Conservation (phyloP, 2,329 filamentous ascomycete species). For the Penicillium sp. region DNA sequence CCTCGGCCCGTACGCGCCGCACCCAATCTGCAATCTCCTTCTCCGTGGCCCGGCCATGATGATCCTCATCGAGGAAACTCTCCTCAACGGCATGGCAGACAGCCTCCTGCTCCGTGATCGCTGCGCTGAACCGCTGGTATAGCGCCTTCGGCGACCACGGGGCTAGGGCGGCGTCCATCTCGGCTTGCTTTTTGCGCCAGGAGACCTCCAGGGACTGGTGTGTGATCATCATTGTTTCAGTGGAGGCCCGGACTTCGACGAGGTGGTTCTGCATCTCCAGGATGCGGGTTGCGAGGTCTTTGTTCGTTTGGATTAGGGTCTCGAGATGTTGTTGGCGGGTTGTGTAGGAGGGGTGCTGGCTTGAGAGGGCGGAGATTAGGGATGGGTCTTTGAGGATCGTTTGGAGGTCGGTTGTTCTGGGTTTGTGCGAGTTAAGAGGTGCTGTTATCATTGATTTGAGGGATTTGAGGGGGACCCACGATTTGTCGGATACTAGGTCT, state of each 20-base stretch:
- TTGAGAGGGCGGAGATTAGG: conserved; percentile 72
- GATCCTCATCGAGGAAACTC: conserved; percentile 74
- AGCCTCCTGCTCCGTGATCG: conserved; percentile 76
- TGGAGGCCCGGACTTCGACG: conserved; percentile 57
- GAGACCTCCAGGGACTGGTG: conserved; percentile 86
- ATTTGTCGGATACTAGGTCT: conserved; percentile 71
- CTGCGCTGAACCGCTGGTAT: conserved; percentile 75
- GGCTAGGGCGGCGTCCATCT: conserved; percentile 80
- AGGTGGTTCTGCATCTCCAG: conserved; percentile 49
- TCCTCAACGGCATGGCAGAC: conserved; percentile 83
- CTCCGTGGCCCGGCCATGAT: conserved; percentile 61
- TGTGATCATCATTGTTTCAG: conserved; percentile 77
- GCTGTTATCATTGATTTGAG: conserved; percentile 18
- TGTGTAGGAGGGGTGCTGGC: conserved; percentile 68
- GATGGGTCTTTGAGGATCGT: conserved; percentile 69
- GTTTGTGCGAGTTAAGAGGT: conserved; percentile 1
- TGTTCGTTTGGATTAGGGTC: conserved; percentile 66
- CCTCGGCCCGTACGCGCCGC: conserved; percentile 73
- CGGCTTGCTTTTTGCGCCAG: conserved; percentile 82
- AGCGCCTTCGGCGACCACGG: conserved; percentile 83
- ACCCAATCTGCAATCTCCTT: conserved; percentile 85
- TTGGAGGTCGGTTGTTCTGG: conserved; percentile 56
- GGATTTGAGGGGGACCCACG: conserved; percentile 53
- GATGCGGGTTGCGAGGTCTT: conserved; percentile 59
- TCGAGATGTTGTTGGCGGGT: conserved; percentile 64